phyloP scores from a whole-genome alignment of 805 yeast species.

The Phaffomyces thermotolerans region DNA sequence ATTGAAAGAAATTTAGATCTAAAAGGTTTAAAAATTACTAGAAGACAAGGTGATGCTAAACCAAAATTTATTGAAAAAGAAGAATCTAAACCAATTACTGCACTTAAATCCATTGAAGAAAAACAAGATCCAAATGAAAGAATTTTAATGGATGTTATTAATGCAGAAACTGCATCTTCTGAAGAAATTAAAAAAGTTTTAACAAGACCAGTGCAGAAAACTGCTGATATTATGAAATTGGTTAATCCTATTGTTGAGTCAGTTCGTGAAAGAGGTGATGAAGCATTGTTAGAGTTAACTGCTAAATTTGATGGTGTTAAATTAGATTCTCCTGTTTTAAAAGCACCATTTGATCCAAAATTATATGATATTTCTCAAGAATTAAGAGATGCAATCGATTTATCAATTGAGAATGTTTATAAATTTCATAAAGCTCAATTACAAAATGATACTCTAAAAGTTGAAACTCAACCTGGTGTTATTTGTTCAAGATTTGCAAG shows the following conservation, averaged over 20 bases:
- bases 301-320: constrained; percentile 85
- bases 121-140: constrained; percentile 22
- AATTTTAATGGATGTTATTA: constrained; percentile 31
- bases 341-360: constrained; percentile 81
- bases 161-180: constrained; percentile 38
- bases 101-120: constrained; percentile 16
- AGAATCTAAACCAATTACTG: constrained; percentile 15
- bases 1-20: constrained; percentile 78
- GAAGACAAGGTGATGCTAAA: constrained; percentile 96
- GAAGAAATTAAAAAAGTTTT: constrained; percentile 54
- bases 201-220: constrained; percentile 91
- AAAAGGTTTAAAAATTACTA: constrained; percentile 78
- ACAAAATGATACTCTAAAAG: constrained; percentile 62
- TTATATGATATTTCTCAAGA: constrained; percentile 67
- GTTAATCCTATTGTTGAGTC: constrained; percentile 84
- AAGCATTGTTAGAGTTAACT: constrained; percentile 82
- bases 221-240: constrained; percentile 85
- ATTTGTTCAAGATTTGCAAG: constrained; percentile 90
- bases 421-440: constrained; percentile 93
- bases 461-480: constrained; percentile 94
- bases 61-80: constrained; percentile 51
- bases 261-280: constrained; percentile 75
- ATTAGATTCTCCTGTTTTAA: constrained; percentile 63
- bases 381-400: constrained; percentile 77
- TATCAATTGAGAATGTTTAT: constrained; percentile 81